phyloP scores from a whole-genome alignment of 306 rosid species.

The Fragaria ananassa region DNA sequence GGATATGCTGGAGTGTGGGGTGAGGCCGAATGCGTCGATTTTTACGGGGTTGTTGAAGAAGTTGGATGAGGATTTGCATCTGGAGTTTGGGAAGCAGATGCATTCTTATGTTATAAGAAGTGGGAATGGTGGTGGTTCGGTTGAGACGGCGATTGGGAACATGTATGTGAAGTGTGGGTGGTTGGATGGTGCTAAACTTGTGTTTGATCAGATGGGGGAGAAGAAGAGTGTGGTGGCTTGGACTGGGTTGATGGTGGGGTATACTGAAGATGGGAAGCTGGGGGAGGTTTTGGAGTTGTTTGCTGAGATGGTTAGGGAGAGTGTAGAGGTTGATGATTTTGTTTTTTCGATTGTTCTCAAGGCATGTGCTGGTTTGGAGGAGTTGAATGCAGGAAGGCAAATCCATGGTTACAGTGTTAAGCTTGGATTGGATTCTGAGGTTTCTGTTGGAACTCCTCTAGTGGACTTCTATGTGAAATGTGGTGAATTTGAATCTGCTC shows the following conservation, averaged over 20 bases:
- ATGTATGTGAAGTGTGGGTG: constrained; percentile 62
- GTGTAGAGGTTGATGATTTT: constrained; percentile 48
- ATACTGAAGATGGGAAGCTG: constrained; percentile 38
- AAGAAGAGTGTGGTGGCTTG: constrained; percentile 47
- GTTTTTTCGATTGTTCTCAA: constrained; percentile 54
- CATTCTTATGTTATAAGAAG: constrained; percentile 47
- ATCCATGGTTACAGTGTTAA: constrained; percentile 49
- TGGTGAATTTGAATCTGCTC: constrained; percentile 44
- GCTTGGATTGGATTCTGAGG: constrained; percentile 52
- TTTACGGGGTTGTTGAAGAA: constrained; percentile 39
- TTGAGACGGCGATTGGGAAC: constrained; percentile 40
- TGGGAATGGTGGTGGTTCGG: constrained; percentile 33
- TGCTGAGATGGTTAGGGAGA: constrained; percentile 41
- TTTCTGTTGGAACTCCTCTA: constrained; percentile 65
- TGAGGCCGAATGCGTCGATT: constrained; percentile 38
- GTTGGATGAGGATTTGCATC: constrained; percentile 29
- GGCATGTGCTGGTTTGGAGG: constrained; percentile 50
- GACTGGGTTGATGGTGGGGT: constrained; percentile 64
- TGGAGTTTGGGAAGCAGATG: constrained; percentile 44
- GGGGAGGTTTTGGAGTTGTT: constrained; percentile 40
- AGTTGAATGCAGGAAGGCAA: constrained; percentile 42
- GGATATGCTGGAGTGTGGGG: constrained; percentile 39
- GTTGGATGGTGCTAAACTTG: constrained; percentile 48
- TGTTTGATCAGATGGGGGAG: constrained; percentile 37
- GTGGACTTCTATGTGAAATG: constrained; percentile 62